Evolutionary conservation across 805 yeast genomes (phyloP), one percentile per base, ranked within the genome.

Genomic region (Zygosaccharomyces kombuchaensis): DNA sequence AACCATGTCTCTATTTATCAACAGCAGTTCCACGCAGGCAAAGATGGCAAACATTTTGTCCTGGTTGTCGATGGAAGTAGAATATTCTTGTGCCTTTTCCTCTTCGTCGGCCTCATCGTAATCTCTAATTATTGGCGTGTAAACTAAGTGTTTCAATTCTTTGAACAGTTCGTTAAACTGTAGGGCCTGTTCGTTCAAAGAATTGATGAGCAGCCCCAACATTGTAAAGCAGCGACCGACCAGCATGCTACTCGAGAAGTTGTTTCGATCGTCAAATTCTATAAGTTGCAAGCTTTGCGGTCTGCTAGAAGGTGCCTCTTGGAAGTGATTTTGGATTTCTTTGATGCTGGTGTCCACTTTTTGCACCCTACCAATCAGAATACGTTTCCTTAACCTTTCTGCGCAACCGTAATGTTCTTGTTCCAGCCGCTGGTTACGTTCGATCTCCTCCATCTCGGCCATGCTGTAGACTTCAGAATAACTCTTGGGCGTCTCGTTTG

Each of bases 31-130:
- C 6, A 85, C 48, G 14, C 77, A 75, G 42, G 77, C 79, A 47
- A 86, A 67, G 46, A 78, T 74, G 0, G 77, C 72, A 34, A 79
- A 78, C 0, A 83, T 83, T 47, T 76, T 72, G 47, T 84, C 95
- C 62, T 91, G 98, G 38, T 77, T 82, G 34, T 79, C 78, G 40
- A 91, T 69, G 0, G 95, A 81, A 4, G 75, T 76, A 9, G 78
- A 81, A 63, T 90, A 93, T 57, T 89, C 97, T 40, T 80, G 84
- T 10, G 90, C 89, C 43, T 82, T 80, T 12, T 57, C 63, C 2
- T 81, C 80, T 30, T 59, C 60, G 26, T 50, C 45, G 2, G 47
- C 51, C n/a, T 54, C 56, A 19, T 47, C 45, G 38, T 57, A 59
- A 9, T 57, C 56, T 23, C 52, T 63, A 2, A 51, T 44, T 10